A percentile compares a stretch with the other conserved stretches of the same genome.
These are phyloP conservation scores for Biscogniauxia sp. DNA, from an alignment of 2,329 filamentous ascomycete species.

Conservation along the genomic window DNA sequence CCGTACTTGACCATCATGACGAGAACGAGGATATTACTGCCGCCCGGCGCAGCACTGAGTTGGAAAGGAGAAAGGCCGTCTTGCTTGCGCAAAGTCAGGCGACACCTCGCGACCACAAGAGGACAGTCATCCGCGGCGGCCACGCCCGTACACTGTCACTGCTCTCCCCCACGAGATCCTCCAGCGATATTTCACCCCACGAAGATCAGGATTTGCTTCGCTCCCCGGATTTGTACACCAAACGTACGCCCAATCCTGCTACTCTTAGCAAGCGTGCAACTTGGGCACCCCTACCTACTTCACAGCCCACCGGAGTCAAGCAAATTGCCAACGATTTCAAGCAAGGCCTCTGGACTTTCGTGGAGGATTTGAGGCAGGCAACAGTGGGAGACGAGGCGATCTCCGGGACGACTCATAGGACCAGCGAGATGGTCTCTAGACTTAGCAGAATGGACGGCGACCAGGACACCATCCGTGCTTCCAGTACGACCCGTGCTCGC, in stretches of 20 bases:
- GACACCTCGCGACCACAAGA: constrained; percentile 41
- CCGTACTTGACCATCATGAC: constrained; percentile 19
- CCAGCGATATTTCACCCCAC: constrained; percentile 41
- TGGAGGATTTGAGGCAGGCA: constrained; percentile 92
- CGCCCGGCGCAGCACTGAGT: constrained; percentile 52
- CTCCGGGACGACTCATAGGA: constrained; percentile 47
- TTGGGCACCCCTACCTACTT: constrained; percentile 54
- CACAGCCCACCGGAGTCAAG: constrained; percentile 52
- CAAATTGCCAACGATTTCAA: constrained; percentile 88
- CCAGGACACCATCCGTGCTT: constrained; percentile 49
- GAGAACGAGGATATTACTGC: constrained; percentile 39
- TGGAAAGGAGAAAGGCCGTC: constrained; percentile 71
- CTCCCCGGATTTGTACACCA: constrained; percentile 33
- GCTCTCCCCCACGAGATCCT: constrained; percentile 64
- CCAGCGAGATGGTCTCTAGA: constrained; percentile 31
- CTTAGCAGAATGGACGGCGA: constrained; percentile 30
- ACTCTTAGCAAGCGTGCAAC: constrained; percentile 54
- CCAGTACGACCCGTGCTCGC: constrained; percentile 39
- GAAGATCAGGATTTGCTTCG: constrained; percentile 47
- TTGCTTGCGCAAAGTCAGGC: constrained; percentile 49
- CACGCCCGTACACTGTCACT: constrained; percentile 71
- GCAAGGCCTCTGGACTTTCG: constrained; percentile 87
- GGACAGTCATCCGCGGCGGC: constrained; percentile 67
- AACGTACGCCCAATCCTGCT: constrained; percentile 32
- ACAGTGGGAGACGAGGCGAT: constrained; percentile 92